These are phyloP conservation scores for Tolypocladium capitatum DNA, from an alignment of 2,329 filamentous ascomycete species.

Conservation along the genomic window DNA sequence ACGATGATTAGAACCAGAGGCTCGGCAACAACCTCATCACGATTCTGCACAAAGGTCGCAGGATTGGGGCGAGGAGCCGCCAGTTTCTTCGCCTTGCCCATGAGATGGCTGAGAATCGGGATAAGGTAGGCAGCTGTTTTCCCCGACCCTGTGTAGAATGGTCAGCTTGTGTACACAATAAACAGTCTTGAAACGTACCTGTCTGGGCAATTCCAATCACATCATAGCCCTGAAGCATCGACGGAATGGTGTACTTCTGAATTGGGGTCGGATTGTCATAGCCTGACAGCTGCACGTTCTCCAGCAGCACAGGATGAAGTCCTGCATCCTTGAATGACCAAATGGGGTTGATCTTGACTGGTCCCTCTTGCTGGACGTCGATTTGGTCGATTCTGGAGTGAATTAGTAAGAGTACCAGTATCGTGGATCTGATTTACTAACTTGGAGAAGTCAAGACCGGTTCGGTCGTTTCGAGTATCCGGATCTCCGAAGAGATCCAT, in stretches of 20 bases:
- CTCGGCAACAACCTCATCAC: conserved; percentile 54
- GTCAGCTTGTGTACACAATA: background rate
- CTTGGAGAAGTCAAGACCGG: conserved; percentile 52
- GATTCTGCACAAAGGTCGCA: conserved; percentile 34
- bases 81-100: conserved; percentile 90
- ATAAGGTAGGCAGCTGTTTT: conserved; percentile 92
- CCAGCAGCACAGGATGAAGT: conserved; percentile 69
- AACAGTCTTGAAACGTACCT: conserved; percentile 28
- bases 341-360: conserved; percentile 35
- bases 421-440: conserved; percentile 23
- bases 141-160: conserved; percentile 56
- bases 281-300: conserved; percentile 61
- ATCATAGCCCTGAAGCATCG: conserved; percentile 64
- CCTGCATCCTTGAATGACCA: conserved; percentile 60
- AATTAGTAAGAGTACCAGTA: conserved; percentile 10
- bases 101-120: conserved; percentile 77
- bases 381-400: conserved; percentile 38
- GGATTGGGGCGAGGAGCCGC: conserved; percentile 63
- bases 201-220: conserved; percentile 87
- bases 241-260: conserved; percentile 72
- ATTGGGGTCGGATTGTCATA: conserved; percentile 73
- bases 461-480: conserved; percentile 29
- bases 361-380: conserved; percentile 43
- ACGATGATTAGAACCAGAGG: conserved; percentile 76
- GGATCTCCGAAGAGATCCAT: conserved; percentile 56